These are phyloP conservation scores for Penicillium taxi DNA, from an alignment of 495 filamentous ascomycete species.

Conservation along the genomic window DNA sequence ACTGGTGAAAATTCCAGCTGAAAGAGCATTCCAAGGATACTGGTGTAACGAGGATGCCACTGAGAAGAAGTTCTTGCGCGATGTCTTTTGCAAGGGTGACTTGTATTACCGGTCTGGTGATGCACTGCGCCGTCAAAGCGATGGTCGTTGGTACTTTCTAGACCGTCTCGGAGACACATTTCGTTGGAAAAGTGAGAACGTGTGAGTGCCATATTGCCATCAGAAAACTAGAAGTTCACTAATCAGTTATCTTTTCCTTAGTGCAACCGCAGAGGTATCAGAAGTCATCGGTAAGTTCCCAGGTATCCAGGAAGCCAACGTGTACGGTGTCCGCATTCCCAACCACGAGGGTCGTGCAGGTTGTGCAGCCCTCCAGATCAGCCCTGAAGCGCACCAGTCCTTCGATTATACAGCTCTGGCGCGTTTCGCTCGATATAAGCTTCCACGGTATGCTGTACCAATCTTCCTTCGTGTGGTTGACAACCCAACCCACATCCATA, in stretches of 20 bases:
- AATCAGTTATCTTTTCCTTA: neutral
- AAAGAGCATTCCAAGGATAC: slow-evolving; percentile 61
- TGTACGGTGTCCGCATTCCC: slow-evolving; percentile 68
- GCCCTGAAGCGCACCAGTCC: slow-evolving; percentile 24
- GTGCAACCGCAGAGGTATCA: slow-evolving; percentile 63
- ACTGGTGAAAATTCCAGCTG: slow-evolving; percentile 53
- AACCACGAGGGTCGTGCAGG: slow-evolving; percentile 66
- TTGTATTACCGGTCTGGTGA: slow-evolving; percentile 70
- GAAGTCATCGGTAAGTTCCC: slow-evolving; percentile 59
- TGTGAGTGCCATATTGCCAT: slow-evolving; percentile 31
- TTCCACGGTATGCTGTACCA: slow-evolving; percentile 72
- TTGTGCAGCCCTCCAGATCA: slow-evolving; percentile 50
- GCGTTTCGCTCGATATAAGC: slow-evolving; percentile 42
- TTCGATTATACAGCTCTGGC: slow-evolving; percentile 51
- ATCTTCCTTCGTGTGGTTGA: slow-evolving; percentile 60
- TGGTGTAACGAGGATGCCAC: slow-evolving; percentile 59
- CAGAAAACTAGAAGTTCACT: neutral
- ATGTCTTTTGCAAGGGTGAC: slow-evolving; percentile 70
- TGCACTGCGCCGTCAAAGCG: slow-evolving; percentile 52
- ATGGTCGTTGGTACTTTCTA: slow-evolving; percentile 73
- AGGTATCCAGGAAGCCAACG: slow-evolving; percentile 64
- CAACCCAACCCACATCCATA: slow-evolving; percentile 59
- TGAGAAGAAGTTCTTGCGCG: slow-evolving; percentile 56
- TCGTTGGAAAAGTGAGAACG: slow-evolving; percentile 80
- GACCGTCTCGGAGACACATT: slow-evolving; percentile 75